Base-by-base conservation (phyloP, 2,329 filamentous ascomycete species). In the Aspergillus amoenus region DNA sequence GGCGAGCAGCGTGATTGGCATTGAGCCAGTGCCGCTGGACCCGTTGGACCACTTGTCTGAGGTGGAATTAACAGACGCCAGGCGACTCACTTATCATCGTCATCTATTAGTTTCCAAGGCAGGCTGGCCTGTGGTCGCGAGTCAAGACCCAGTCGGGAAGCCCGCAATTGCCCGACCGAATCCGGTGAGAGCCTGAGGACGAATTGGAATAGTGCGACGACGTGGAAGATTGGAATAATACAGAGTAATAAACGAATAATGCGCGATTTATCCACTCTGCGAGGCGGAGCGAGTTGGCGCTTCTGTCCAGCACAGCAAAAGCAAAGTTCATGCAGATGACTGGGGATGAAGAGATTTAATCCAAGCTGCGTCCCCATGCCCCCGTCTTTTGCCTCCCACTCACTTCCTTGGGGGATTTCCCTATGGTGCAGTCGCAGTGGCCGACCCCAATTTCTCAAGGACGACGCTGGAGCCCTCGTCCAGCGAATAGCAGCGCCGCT, bases 81-180 rank as follows among this genome's bases (percentile, higher is more conserved):
- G 13, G 13, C 22, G 43, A 45, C 27, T 43, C 37, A 56, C 45
- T 52, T 44, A 54, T 54, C 56, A 44, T 53, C 45, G 39, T 48
- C 51, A 42, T 49, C 39, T n/a, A 41, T 32, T 32, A 18, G 15
- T 37, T 37, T 45, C 30, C 43, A 22, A 45, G 15, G 27, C 27
- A 4, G 27, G 9, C 27, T 30, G 27, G 27, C 4, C 27, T 30
- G 27, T 30, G 27, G 27, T 30, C 27, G 27, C 27, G 27, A n/a
- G 22, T 27, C 15, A 15, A 22, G 43, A 27, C 43, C 43, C 43
- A 45, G 43, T 45, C 48, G 45, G 50, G 42, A 21, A 58, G 52
- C 47, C 55, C 57, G 61, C 56, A 56, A 63, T 60, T 56, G 46
- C 51, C 56, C 56, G 48, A 43, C 49, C 56, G 46, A 55, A 62